Evolutionary conservation across 805 yeast genomes (phyloP).

Genomic region (Saccharomycopsis sp.): DNA sequence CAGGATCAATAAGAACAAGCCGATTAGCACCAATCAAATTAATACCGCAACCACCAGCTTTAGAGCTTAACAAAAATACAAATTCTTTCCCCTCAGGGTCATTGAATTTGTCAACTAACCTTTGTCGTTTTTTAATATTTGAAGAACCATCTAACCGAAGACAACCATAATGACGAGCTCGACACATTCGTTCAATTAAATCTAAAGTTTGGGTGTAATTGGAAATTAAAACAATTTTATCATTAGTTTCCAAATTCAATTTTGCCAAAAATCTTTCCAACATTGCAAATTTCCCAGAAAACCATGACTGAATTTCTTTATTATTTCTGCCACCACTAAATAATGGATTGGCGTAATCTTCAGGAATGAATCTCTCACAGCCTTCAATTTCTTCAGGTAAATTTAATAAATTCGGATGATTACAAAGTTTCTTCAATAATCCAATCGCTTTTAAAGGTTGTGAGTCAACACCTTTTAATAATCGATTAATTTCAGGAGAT

Average conservation of each 20-base stretch:
- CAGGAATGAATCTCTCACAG: constrained; percentile 58
- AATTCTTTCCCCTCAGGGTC: constrained; percentile 86
- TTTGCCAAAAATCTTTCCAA: constrained; percentile 75
- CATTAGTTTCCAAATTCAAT: constrained; percentile 75
- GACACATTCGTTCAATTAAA: constrained; percentile 79
- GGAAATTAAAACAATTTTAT: constrained; percentile 89
- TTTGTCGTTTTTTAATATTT: constrained; percentile 88
- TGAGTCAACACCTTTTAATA: constrained; percentile 61
- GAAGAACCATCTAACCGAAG: constrained; percentile 88
- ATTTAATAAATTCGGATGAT: constrained; percentile 81
- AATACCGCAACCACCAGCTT: constrained; percentile 99
- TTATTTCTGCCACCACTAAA: constrained; percentile 42
- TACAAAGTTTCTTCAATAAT: constrained; percentile 80
- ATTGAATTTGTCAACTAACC: constrained; percentile 83
- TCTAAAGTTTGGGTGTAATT: constrained; percentile 94
- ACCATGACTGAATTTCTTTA: constrained; percentile 72
- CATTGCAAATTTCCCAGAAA: constrained; percentile 81
- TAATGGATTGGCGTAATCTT: constrained; percentile 52
- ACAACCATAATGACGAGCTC: constrained; percentile 64
- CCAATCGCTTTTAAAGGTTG: constrained; percentile 91
- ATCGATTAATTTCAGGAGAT: constrained; percentile 66
- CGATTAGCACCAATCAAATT: constrained; percentile 95
- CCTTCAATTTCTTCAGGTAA: constrained; percentile 77
- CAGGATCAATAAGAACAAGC: constrained; percentile 78
- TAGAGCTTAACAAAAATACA: constrained; percentile 81